A percentile compares a stretch with the other conserved stretches of the same genome.
Conservation (phyloP, 2,329 filamentous ascomycete genomes). For the Metarhizium guizhouense region DNA sequence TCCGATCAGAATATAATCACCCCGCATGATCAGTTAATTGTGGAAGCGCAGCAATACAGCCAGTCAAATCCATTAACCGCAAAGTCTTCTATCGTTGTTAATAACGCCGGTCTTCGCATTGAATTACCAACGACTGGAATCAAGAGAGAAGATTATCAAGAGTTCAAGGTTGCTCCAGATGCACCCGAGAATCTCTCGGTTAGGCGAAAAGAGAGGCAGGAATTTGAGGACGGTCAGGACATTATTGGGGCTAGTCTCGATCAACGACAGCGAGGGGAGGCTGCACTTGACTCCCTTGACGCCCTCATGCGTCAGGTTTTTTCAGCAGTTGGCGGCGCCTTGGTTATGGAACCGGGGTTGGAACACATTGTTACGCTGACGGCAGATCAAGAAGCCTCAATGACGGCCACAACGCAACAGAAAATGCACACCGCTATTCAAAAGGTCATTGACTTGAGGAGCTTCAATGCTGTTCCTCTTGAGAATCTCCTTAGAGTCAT, state of each 20-base stretch:
- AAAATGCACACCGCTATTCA: constrained; percentile 66
- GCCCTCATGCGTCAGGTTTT: constrained; percentile 64
- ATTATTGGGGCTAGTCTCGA: constrained; percentile 57
- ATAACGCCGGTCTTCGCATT: constrained; percentile 31
- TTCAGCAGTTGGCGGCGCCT: constrained; percentile 61
- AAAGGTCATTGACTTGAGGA: constrained; percentile 60
- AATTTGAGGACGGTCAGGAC: constrained; percentile 43
- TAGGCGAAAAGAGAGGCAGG: constrained; percentile 45
- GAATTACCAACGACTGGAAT: constrained; percentile 36
- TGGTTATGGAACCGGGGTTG: constrained; percentile 46
- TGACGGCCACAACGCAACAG: constrained; percentile 59
- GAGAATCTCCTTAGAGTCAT: constrained; percentile 69
- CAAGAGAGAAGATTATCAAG: constrained; percentile 43
- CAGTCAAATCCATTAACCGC: neutral
- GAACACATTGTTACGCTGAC: constrained; percentile 45
- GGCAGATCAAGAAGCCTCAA: constrained; percentile 52
- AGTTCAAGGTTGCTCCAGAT: constrained; percentile 37
- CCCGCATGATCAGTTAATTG: constrained; percentile 10
- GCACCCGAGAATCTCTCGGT: constrained; percentile 38
- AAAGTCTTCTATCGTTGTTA: constrained; percentile 4
- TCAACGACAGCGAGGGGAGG: constrained; percentile 72
- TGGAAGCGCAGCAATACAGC: constrained; percentile 8
- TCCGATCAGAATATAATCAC: constrained; percentile 1
- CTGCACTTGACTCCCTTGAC: constrained; percentile 61
- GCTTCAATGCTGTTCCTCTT: constrained; percentile 62